Conservation (phyloP, 176 grass and related monocot genomes). For the Triticum turgidum region DNA sequence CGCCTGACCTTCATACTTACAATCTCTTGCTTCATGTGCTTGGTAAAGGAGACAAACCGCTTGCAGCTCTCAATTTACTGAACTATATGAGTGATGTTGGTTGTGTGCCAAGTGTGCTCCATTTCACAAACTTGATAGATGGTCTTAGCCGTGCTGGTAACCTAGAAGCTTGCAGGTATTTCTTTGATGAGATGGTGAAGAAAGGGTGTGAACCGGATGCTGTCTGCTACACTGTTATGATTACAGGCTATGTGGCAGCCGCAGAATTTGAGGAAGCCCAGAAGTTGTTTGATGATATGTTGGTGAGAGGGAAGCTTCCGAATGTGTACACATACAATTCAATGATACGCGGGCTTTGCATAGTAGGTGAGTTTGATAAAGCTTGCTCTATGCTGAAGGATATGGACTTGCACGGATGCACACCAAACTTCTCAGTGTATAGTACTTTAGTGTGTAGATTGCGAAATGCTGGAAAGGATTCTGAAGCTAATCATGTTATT, state of each 20-base stretch:
- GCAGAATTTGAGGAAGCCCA: slow-evolving; percentile 73
- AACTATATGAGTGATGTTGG: slow-evolving; percentile 91
- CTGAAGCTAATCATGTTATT: slow-evolving; percentile 78
- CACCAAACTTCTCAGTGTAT: slow-evolving; percentile 92
- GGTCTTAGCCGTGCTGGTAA: slow-evolving; percentile 89
- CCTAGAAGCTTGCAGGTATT: slow-evolving; percentile 91
- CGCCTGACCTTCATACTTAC: slow-evolving; percentile 80
- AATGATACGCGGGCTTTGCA: slow-evolving; percentile 75
- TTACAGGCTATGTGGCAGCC: slow-evolving; percentile 70
- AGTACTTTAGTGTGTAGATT: slow-evolving; percentile 67
- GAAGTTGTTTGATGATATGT: slow-evolving; percentile 79
- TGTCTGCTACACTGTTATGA: slow-evolving; percentile 93
- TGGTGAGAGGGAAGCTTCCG: slow-evolving; percentile 70
- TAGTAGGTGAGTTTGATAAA: slow-evolving; percentile 73
- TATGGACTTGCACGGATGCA: slow-evolving; percentile 77
- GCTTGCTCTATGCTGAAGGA: slow-evolving; percentile 81
- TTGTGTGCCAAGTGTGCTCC: slow-evolving; percentile 71
- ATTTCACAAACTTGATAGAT: slow-evolving; percentile 97
- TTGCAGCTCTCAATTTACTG: slow-evolving; percentile 88
- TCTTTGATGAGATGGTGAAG: slow-evolving; percentile 94
- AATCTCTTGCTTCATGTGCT: slow-evolving; percentile 94
- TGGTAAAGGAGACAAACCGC: slow-evolving; percentile 87
- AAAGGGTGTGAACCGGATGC: slow-evolving; percentile 82
- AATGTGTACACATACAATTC: slow-evolving; percentile 96
- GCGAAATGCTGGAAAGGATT: slow-evolving; percentile 67